phyloP scores from a whole-genome alignment of 2,329 filamentous ascomycete genomes.

The Stachybotrys chlorohalonatus region DNA sequence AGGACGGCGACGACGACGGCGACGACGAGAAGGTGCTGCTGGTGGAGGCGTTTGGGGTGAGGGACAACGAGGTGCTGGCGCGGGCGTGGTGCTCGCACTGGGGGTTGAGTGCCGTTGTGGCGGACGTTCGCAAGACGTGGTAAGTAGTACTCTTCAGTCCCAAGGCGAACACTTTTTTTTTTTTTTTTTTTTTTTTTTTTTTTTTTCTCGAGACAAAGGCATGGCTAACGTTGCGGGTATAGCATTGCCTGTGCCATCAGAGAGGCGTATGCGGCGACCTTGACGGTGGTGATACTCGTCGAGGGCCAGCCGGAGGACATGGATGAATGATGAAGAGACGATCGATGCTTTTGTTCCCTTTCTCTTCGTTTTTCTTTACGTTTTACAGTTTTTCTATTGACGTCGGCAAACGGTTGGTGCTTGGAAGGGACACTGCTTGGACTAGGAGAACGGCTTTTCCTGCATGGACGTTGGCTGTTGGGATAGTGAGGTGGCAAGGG shows the following conservation, averaged over 20 bases:
- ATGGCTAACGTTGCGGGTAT: slow-evolving; percentile 8
- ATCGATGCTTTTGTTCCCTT: neutral
- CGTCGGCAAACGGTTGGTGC: too few relatives aligned
- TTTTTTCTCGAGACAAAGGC: neutral
- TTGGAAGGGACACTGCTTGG: too few relatives aligned
- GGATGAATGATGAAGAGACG: slow-evolving; percentile 3
- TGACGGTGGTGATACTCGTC: slow-evolving; percentile 63
- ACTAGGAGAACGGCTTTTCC: too few relatives aligned
- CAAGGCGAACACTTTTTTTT: neutral
- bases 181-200: too few relatives aligned
- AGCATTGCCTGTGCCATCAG: slow-evolving; percentile 66
- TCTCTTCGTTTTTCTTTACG: neutral
- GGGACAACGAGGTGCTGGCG: slow-evolving; percentile 68
- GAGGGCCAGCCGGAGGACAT: slow-evolving; percentile 42
- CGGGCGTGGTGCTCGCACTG: slow-evolving; percentile 71
- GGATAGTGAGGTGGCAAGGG: too few relatives aligned
- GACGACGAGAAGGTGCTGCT: slow-evolving; percentile 60
- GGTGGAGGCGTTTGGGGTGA: slow-evolving; percentile 63
- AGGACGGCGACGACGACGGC: slow-evolving; percentile 14
- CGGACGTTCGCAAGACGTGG: slow-evolving; percentile 61
- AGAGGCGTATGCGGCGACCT: slow-evolving; percentile 64
- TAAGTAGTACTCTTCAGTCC: slow-evolving; percentile 22
- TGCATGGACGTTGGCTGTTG: too few relatives aligned
- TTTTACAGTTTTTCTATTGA: neutral
- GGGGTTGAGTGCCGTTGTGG: slow-evolving; percentile 62